Percentiles rank a stretch among this genome's conserved stretches.
These are phyloP conservation scores for Tylopilus orsonianus DNA, from an alignment of 1,284 basidiomycete species.

Conservation along the genomic window DNA sequence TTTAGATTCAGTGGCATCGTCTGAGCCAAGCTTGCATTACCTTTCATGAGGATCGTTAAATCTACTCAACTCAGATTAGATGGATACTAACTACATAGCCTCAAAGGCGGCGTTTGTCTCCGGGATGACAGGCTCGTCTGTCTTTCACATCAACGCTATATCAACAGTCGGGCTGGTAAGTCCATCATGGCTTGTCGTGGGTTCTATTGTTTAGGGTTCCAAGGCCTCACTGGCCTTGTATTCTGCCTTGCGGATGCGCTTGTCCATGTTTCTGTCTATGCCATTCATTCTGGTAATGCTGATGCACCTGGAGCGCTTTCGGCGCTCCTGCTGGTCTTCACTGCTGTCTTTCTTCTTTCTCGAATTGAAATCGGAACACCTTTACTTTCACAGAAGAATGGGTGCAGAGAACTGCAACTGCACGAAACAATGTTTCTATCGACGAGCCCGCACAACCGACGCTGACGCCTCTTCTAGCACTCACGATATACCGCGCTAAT, in stretches of 20 bases:
- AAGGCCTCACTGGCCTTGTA: conserved; percentile 75
- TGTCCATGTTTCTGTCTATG: conserved; percentile 37
- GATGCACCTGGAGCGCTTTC: conserved; percentile 55
- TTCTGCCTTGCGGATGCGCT: conserved; percentile 53
- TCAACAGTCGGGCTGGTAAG: conserved; percentile 74
- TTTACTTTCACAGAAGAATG: conserved; percentile 45
- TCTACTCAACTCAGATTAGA: too few relatives aligned
- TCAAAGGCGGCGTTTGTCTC: conserved; percentile 90
- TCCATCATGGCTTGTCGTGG: conserved; percentile 15
- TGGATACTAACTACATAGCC: conserved; percentile 64
- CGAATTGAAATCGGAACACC: conserved; percentile 45
- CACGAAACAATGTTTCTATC: conserved; percentile 18
- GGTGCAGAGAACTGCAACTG: conserved; percentile 8
- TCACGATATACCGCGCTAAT: conserved; percentile 90
- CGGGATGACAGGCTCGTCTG: conserved; percentile 73
- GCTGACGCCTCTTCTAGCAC: conserved; percentile 54
- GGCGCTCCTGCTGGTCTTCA: conserved; percentile 46
- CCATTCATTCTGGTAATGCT: conserved; percentile 61
- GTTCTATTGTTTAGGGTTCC: conserved; percentile 19
- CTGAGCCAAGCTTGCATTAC: too few relatives aligned
- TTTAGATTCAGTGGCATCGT: too few relatives aligned
- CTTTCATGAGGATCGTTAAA: too few relatives aligned
- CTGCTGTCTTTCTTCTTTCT: conserved; percentile 44
- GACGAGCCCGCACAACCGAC: conserved; percentile 21
- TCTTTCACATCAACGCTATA: conserved; percentile 74